A percentile compares a stretch with the other conserved stretches of the same genome.
phyloP scores from a whole-genome alignment of 768 basidiomycete species.

The Lactarius indigo region DNA sequence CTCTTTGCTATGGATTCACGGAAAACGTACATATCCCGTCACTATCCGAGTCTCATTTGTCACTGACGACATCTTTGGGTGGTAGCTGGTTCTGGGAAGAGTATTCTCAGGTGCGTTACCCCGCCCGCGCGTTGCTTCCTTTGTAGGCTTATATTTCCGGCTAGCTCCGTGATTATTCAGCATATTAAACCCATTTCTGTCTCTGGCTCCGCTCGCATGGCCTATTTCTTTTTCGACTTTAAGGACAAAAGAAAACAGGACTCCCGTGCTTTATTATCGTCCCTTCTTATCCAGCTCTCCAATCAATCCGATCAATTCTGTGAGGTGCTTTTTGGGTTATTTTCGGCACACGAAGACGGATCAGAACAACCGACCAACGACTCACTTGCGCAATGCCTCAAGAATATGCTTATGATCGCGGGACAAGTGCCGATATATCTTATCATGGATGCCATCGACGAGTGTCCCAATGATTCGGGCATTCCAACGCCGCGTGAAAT shows the following conservation, averaged over 20 bases:
- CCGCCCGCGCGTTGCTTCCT: background rate
- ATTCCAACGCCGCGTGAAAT: background rate
- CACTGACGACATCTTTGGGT: background rate
- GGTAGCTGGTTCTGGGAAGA: background rate
- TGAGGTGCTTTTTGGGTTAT: background rate
- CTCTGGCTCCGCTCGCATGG: background rate
- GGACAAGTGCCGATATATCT: background rate
- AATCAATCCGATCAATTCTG: background rate
- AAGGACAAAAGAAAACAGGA: background rate
- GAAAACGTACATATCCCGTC: background rate
- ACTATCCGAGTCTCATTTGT: background rate
- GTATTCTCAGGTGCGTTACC: background rate
- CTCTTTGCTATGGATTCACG: background rate
- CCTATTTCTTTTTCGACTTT: background rate
- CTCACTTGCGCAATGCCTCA: background rate
- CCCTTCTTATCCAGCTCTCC: background rate
- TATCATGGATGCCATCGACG: background rate
- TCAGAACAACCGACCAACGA: background rate
- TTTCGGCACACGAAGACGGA: background rate
- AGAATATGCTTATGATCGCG: background rate
- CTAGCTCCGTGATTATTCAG: background rate
- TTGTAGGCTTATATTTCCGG: background rate
- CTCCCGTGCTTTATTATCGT: background rate
- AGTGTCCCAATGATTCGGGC: background rate
- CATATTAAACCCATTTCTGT: background rate